phyloP scores from a whole-genome alignment of 176 grass and related monocot species.

The Leersia perrieri region DNA sequence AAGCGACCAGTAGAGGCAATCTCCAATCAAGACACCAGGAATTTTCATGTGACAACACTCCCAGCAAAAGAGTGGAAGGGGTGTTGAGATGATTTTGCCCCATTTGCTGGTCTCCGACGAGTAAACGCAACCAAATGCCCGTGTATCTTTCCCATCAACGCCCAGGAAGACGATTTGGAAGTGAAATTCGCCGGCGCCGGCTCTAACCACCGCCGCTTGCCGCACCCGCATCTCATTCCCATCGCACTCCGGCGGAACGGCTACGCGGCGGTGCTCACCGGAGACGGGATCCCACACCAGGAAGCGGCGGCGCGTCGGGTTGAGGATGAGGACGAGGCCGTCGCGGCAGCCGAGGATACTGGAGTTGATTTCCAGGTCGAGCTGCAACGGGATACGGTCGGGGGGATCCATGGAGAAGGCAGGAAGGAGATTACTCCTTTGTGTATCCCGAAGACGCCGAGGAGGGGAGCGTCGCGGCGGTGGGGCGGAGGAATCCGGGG shows the following conservation, averaged over 20 bases:
- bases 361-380: background rate
- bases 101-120: background rate
- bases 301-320: background rate
- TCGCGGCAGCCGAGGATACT: constrained; percentile 20
- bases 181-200: background rate
- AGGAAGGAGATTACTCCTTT: no score
- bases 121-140: background rate
- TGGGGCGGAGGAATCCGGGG: background rate
- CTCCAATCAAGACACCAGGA: no score
- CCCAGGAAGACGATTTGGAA: background rate
- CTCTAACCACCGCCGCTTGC: background rate
- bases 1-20: background rate
- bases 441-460: constrained; percentile 7
- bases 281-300: constrained; percentile 17
- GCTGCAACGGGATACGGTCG: background rate
- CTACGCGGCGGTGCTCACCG: background rate
- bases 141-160: background rate
- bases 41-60: no score
- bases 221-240: background rate
- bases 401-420: background rate
- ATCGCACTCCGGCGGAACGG: background rate
- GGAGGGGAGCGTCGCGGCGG: background rate
- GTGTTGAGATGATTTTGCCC: background rate
- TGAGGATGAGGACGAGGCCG: background rate
- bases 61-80: background rate